phyloP scores from a whole-genome alignment of 2,329 filamentous ascomycete genomes.

The Phialemonium atrogriseum region DNA sequence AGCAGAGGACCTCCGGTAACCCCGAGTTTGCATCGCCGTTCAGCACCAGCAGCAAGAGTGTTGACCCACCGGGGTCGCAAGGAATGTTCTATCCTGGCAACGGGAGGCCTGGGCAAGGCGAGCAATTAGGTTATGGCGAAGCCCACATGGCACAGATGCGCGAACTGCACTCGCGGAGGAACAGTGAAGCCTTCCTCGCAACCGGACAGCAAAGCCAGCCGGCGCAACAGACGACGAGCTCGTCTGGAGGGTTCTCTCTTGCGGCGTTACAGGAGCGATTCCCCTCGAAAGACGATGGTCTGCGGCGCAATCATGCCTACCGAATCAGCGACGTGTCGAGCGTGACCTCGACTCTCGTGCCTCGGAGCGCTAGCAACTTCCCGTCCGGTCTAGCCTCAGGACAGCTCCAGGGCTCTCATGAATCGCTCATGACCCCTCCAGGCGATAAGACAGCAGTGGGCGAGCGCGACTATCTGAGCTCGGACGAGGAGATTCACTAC shows the following conservation, averaged over 20 bases:
- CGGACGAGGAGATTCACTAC: constrained; percentile 72
- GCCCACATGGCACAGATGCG: no score
- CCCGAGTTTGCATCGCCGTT: constrained; percentile 5
- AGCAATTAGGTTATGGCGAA: no score
- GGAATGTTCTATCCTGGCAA: no score
- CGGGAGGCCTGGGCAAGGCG: no score
- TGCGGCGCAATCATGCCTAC: constrained; percentile 17
- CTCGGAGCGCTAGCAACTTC: constrained; percentile 22
- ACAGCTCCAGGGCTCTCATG: constrained; percentile 22
- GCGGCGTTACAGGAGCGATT: constrained; percentile 11
- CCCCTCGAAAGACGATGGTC: constrained; percentile 15
- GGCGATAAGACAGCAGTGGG: constrained; percentile 28
- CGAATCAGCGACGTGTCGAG: constrained; percentile 29
- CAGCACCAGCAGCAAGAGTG: constrained; percentile 8
- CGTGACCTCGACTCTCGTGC: constrained; percentile 27
- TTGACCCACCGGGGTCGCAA: no score
- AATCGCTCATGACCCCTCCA: constrained; percentile 30
- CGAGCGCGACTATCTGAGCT: constrained; percentile 57
- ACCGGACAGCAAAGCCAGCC: background rate
- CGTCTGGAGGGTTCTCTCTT: constrained; percentile 7
- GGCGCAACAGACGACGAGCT: constrained; percentile 1
- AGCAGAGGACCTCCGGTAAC: constrained; percentile 4
- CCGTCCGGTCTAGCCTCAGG: constrained; percentile 17
- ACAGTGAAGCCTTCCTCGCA: constrained; percentile 15
- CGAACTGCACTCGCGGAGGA: constrained; percentile 18